Evolutionary conservation across 768 basidiomycete species (phyloP), one percentile per base, ranked within the genome.

Genomic region (Tulasnella sp.): DNA sequence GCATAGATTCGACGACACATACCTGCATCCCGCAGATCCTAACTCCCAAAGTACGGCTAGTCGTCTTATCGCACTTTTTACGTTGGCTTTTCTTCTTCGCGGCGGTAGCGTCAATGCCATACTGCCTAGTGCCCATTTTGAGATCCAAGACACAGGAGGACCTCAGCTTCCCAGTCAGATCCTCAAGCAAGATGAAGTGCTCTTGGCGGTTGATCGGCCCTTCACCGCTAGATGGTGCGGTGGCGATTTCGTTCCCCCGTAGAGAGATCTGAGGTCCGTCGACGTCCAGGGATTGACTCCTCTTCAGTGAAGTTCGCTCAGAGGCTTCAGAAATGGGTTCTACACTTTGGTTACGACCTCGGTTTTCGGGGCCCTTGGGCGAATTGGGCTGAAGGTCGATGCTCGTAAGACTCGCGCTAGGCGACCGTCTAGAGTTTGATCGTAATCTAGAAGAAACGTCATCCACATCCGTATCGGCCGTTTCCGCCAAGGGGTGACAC

Each of bases 71-170:
- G 69, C 96, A 98, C 73, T 99, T 99, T 74, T 96, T 96, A 56
- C 94, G 82, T 74, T 99, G 96, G 69, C 94, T 97, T 75, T 87
- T 93, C 80, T 96, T 97, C 76, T 99, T 99, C 54, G 82, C 76
- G 1, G 84, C 74, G 8, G 86, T 87, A 24, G 96, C 96, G 66
- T 96, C 91, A 75, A 95, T 88, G 19, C 96, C 96, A 72, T 98
- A 97, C 73, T 99, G 96, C 32, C 96, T 78, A 29, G 94, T 97
- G n/a, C 96, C 96, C 96, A 98, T 98, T 77, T 99, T 99, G 66
- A 99, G 76, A 72, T 99, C 96, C 67, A 98, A 81, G 43, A 99
- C 95, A 68, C 96, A 99, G 8, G 96, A 89, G 51, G 80, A 81
- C 72, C 88, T 94, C 68, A 96, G 72, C 32, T 87, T 77, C 24